Percentiles rank a stretch among this genome's conserved stretches.
These are phyloP conservation scores for Penicillium janthinellum DNA, from an alignment of 2,329 filamentous ascomycete genomes.

Conservation along the genomic window DNA sequence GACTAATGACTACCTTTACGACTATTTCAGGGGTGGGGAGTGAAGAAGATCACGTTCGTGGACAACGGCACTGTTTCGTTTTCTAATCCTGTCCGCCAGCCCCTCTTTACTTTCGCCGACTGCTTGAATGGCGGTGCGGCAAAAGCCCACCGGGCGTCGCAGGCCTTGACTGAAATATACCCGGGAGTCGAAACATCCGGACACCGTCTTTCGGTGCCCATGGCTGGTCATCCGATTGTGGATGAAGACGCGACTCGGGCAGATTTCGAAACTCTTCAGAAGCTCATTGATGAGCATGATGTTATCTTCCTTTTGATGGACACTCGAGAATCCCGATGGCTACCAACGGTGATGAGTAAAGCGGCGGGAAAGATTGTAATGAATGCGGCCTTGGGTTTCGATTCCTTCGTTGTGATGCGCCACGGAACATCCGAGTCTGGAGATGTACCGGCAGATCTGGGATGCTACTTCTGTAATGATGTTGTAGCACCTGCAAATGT, in stretches of 20 bases:
- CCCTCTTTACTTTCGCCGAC: conserved; percentile 86
- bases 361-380: conserved; percentile 90
- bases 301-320: conserved; percentile 97
- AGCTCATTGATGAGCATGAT: conserved; percentile 81
- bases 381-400: conserved; percentile 94
- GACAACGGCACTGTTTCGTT: conserved; percentile 93
- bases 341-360: conserved; percentile 95
- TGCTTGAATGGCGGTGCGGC: conserved; percentile 80
- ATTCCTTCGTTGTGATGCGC: conserved; percentile 96
- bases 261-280: conserved; percentile 75
- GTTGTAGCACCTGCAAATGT: conserved; percentile 93
- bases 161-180: conserved; percentile 81
- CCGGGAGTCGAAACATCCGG: conserved; percentile 83
- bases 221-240: conserved; percentile 87
- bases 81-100: conserved; percentile 94
- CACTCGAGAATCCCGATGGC: conserved; percentile 89
- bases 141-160: conserved; percentile 80
- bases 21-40: conserved; percentile 74
- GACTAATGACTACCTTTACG: not conserved
- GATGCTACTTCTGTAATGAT: conserved; percentile 98
- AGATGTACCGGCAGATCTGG: conserved; percentile 67
- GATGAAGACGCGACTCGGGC: conserved; percentile 69
- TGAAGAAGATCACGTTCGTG: conserved; percentile 91
- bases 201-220: conserved; percentile 82
- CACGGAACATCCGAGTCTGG: conserved; percentile 70